phyloP scores from a whole-genome alignment of 345 rosid species.

The Toxicodendron radicans region DNA sequence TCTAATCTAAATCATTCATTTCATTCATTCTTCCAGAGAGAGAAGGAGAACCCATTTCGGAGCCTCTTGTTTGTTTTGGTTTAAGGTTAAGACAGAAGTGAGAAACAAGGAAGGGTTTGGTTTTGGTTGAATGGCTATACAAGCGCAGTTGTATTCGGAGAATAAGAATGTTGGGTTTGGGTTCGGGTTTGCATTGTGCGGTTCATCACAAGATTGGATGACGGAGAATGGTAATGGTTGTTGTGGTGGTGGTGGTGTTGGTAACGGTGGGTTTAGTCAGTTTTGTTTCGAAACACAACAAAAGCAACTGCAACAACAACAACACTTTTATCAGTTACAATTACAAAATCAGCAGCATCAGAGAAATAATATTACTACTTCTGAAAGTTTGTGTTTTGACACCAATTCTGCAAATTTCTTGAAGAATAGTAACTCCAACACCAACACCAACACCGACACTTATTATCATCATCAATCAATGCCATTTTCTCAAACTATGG shows the following conservation, averaged over 20 bases:
- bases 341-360: conserved; percentile 27
- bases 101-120: conserved; percentile 3
- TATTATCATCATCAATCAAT: background rate
- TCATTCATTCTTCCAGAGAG: background rate
- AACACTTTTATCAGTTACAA: conserved; percentile 33
- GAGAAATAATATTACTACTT: conserved; percentile 1
- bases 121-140: conserved; percentile 57
- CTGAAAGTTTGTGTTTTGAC: conserved; percentile 31
- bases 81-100: background rate
- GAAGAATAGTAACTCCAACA: conserved; percentile 16
- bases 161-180: conserved; percentile 29
- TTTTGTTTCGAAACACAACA: conserved; percentile 30
- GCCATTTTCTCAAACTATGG: conserved; percentile 24
- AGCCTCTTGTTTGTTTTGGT: background rate
- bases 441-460: background rate
- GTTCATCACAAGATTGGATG: conserved; percentile 42
- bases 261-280: conserved; percentile 28
- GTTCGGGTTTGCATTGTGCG: conserved; percentile 28
- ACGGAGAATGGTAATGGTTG: conserved; percentile 23
- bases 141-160: conserved; percentile 57
- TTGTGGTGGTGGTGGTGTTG: background rate
- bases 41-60: background rate
- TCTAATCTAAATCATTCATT: background rate
- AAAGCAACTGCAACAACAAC: conserved; percentile 28
- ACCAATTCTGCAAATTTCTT: conserved; percentile 14